Evolutionary conservation across 495 filamentous ascomycete genomes (phyloP).

Genomic region (Lepraria neglecta): DNA sequence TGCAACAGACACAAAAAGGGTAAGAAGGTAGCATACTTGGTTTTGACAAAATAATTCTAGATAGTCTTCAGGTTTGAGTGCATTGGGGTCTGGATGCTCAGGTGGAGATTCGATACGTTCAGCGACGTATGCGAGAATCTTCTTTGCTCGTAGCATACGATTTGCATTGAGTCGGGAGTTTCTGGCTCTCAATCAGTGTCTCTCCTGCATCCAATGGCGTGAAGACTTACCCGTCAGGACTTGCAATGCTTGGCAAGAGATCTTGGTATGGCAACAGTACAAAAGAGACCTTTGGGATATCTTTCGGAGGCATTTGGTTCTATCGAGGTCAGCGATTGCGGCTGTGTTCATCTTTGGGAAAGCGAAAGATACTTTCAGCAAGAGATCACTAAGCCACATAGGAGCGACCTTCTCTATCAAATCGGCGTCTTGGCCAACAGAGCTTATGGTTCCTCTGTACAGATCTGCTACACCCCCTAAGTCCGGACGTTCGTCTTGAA

Average conservation of each 20-base stretch:
- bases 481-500: slow-evolving; percentile 86
- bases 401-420: slow-evolving; percentile 77
- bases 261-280: slow-evolving; percentile 79
- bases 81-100: slow-evolving; percentile 49
- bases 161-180: slow-evolving; percentile 92
- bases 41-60: slow-evolving; percentile 90
- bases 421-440: slow-evolving; percentile 70
- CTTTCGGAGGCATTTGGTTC: slow-evolving; percentile 80
- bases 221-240: slow-evolving; percentile 48
- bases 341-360: background rate
- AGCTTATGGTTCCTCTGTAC: slow-evolving; percentile 78
- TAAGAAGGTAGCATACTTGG: slow-evolving; percentile 52
- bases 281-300: slow-evolving; percentile 91
- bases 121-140: slow-evolving; percentile 87
- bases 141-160: slow-evolving; percentile 89
- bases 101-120: slow-evolving; percentile 70
- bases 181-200: slow-evolving; percentile 34
- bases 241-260: slow-evolving; percentile 60
- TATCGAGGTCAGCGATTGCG: slow-evolving; percentile 29
- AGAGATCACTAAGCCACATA: slow-evolving; percentile 85
- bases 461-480: slow-evolving; percentile 87
- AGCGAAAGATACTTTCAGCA: slow-evolving; percentile 55
- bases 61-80: slow-evolving; percentile 80
- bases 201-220: background rate
- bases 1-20: background rate